Percentiles rank a stretch among this genome's conserved stretches.
These are phyloP conservation scores for Colletotrichum lindemuthianum DNA, from an alignment of 2,329 filamentous ascomycete genomes.

Conservation along the genomic window DNA sequence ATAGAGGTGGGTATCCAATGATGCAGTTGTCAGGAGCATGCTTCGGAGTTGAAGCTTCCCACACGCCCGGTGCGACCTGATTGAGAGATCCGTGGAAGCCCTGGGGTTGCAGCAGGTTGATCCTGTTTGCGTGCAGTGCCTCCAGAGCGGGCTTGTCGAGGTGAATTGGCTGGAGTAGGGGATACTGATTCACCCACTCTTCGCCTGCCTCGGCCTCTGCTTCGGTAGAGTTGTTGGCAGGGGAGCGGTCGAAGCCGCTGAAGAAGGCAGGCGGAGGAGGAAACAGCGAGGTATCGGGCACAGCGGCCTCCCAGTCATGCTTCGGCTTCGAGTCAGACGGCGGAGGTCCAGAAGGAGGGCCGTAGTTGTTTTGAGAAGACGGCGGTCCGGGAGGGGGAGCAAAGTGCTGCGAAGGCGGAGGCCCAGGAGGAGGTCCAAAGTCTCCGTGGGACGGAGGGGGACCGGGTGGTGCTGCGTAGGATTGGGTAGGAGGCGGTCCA, in stretches of 20 bases:
- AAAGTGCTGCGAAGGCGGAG: conserved; percentile 46
- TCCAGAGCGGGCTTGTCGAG: conserved; percentile 56
- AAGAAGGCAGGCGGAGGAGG: conserved; percentile 78
- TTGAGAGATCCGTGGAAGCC: conserved; percentile 59
- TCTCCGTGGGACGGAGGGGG: conserved; percentile 36
- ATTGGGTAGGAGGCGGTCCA: conserved; percentile 39
- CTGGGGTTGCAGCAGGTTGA: conserved; percentile 63
- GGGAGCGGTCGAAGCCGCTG: conserved; percentile 70
- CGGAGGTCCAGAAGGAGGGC: conserved; percentile 49
- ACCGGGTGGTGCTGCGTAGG: conserved; percentile 37
- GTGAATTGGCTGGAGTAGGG: conserved; percentile 64
- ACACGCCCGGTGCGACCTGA: conserved; percentile 60
- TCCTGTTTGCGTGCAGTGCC: conserved; percentile 61
- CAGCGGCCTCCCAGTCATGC: conserved; percentile 77
- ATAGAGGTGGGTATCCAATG: conserved; percentile 75
- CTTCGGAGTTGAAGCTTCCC: conserved; percentile 55
- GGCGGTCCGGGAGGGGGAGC: conserved; percentile 50
- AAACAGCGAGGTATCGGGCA: conserved; percentile 77
- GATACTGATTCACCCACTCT: conserved; percentile 71
- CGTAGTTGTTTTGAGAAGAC: conserved; percentile 40
- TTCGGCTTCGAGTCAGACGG: conserved; percentile 43
- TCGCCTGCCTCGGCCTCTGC: conserved; percentile 72
- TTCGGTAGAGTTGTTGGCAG: conserved; percentile 74
- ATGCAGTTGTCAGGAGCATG: conserved; percentile 70
- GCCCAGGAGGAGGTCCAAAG: conserved; percentile 46